Evolutionary conservation across 129 eudicot species (phyloP).

Genomic region (Lactuca saligna): DNA sequence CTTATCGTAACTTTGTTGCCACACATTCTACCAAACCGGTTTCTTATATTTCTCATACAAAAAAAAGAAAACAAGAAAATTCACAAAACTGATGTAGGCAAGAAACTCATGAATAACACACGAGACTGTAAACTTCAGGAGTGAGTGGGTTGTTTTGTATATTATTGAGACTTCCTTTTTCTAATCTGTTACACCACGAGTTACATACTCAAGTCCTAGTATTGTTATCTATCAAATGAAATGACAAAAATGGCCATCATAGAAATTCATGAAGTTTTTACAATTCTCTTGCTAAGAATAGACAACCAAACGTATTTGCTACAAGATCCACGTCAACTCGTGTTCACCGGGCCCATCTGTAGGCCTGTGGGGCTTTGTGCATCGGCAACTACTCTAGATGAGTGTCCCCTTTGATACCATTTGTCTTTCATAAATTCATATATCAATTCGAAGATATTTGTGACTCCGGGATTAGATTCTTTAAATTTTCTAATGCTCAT

Average conservation of each 20-base stretch:
- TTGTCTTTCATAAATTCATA: constrained; percentile 15
- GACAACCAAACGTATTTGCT: not conserved
- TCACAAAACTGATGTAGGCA: not conserved
- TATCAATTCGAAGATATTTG: constrained; percentile 10
- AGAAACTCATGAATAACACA: not conserved
- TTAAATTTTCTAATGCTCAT: constrained; percentile 13
- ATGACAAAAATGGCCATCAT: not conserved
- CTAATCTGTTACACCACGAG: not conserved
- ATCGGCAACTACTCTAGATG: constrained; percentile 6
- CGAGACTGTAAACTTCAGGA: not conserved
- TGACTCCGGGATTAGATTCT: constrained; percentile 16
- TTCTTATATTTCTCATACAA: not conserved
- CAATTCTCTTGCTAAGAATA: not conserved
- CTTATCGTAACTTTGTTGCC: not conserved
- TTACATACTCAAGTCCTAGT: not conserved
- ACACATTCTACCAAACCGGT: not conserved
- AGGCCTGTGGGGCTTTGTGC: constrained; percentile 10
- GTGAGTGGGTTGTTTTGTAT: not conserved
- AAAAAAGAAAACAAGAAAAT: not conserved
- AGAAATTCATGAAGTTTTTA: too few species aligned
- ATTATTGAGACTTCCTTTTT: not conserved
- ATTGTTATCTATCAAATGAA: not conserved
- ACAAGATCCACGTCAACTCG: not conserved
- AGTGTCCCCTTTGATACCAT: constrained; percentile 19
- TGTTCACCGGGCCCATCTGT: not conserved